A percentile compares a stretch with the other conserved stretches of the same genome.
Evolutionary conservation across 768 basidiomycete genomes (phyloP).

Genomic region (Heimioporus sp.): DNA sequence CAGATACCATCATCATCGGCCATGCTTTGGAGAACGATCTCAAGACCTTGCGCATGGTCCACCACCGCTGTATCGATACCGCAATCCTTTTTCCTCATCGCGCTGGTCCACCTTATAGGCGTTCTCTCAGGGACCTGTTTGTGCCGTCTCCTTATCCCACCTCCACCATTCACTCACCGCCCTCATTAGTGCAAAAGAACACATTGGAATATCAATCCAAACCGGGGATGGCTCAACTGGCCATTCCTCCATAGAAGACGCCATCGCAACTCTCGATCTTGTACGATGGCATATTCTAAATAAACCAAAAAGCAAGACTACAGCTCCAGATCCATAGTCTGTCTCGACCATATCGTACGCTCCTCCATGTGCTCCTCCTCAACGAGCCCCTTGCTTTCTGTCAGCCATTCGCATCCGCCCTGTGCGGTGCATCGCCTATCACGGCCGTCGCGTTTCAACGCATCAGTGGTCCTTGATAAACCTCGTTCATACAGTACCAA

Average conservation of each 20-base stretch:
- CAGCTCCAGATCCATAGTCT: constrained; percentile 16
- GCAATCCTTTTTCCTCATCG: constrained; percentile 84
- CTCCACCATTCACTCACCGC: constrained; percentile 6
- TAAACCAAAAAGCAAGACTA: constrained; percentile 37
- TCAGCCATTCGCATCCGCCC: background rate
- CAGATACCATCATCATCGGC: constrained; percentile 85
- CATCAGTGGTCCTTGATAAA: constrained; percentile 28
- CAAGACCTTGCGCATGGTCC: constrained; percentile 84
- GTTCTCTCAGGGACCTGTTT: constrained; percentile 81
- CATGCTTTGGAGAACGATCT: constrained; percentile 94
- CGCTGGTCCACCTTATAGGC: constrained; percentile 70
- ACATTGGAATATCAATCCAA: constrained; percentile 81
- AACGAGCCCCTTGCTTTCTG: background rate
- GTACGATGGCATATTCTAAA: constrained; percentile 81
- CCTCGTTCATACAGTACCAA: constrained; percentile 9
- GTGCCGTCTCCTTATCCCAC: constrained; percentile 5
- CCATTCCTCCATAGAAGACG: constrained; percentile 91
- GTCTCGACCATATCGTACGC: background rate
- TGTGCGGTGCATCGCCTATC: background rate
- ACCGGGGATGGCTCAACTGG: constrained; percentile 69
- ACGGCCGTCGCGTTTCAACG: constrained; percentile 15
- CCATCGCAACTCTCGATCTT: constrained; percentile 82
- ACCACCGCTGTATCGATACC: constrained; percentile 85
- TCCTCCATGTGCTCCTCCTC: background rate
- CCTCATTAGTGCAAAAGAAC: constrained; percentile 67